Percentiles rank a stretch among this genome's conserved stretches.
These are phyloP conservation scores for Alternaria sp. DNA, from an alignment of 2,329 filamentous ascomycete genomes.

Conservation along the genomic window DNA sequence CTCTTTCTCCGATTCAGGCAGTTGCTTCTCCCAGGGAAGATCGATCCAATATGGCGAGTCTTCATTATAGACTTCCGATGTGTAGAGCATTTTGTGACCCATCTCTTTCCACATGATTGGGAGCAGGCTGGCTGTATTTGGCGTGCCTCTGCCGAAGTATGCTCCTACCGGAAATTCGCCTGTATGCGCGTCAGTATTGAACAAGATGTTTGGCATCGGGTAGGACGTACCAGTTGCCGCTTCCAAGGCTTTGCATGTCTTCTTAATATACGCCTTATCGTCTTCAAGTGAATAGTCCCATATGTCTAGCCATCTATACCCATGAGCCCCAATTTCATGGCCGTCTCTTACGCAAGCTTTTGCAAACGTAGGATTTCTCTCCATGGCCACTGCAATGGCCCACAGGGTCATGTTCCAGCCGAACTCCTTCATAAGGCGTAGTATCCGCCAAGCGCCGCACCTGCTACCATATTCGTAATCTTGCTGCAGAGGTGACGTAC, in stretches of 20 bases:
- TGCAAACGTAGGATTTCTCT: slow-evolving; percentile 57
- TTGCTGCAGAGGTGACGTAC: slow-evolving; percentile 20
- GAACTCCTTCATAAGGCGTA: slow-evolving; percentile 57
- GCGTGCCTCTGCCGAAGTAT: slow-evolving; percentile 58
- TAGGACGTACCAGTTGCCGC: slow-evolving; percentile 30
- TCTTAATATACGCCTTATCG: slow-evolving; percentile 57
- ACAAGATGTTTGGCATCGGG: neutral
- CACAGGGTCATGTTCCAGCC: slow-evolving; percentile 60
- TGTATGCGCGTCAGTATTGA: neutral
- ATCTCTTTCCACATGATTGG: slow-evolving; percentile 61
- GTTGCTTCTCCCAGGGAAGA: slow-evolving; percentile 56
- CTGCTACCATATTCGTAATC: slow-evolving; percentile 61
- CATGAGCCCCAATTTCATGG: slow-evolving; percentile 59
- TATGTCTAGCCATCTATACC: slow-evolving; percentile 59
- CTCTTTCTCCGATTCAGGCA: slow-evolving; percentile 53
- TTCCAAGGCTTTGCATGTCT: slow-evolving; percentile 52
- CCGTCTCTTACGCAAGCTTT: slow-evolving; percentile 53
- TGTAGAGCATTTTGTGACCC: slow-evolving; percentile 58
- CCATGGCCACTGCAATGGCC: slow-evolving; percentile 57
- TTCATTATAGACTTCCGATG: slow-evolving; percentile 60
- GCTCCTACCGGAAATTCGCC: slow-evolving; percentile 51
- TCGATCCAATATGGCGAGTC: slow-evolving; percentile 64
- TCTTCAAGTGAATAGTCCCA: slow-evolving; percentile 55
- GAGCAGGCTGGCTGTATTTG: slow-evolving; percentile 58
- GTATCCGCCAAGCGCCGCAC: slow-evolving; percentile 58